Evolutionary conservation across 2,329 filamentous ascomycete genomes (phyloP).

Genomic region (Colletotrichum echinochloae): DNA sequence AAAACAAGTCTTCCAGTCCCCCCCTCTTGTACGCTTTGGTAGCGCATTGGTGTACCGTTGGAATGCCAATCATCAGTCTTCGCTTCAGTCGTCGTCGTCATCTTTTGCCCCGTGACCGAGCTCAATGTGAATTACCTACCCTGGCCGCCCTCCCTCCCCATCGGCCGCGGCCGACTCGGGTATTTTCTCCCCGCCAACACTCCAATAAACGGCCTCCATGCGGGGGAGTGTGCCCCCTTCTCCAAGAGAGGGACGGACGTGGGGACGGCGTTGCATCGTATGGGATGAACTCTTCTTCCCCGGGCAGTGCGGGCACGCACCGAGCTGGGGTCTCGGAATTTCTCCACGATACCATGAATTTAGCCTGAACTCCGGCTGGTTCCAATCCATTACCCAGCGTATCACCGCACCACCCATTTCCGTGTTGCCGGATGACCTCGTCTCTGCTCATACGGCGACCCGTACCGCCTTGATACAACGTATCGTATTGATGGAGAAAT

Average conservation of each 20-base stretch:
- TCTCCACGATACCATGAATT: conserved; percentile 23
- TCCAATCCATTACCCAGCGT: conserved; percentile 12
- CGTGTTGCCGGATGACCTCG: conserved; percentile 29
- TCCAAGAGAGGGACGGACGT: conserved; percentile 16
- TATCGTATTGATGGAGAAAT: conserved; percentile 27
- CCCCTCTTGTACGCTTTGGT: conserved; percentile 9
- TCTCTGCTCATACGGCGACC: conserved; percentile 15
- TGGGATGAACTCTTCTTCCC: conserved; percentile 36
- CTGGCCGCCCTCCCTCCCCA: background rate
- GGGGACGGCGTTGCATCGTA: conserved; percentile 30
- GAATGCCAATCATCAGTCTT: conserved; percentile 25
- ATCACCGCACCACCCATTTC: conserved; percentile 8
- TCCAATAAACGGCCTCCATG: conserved; percentile 18
- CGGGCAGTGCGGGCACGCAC: conserved; percentile 18
- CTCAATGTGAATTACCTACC: conserved; percentile 5
- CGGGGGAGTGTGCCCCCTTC: conserved; percentile 14
- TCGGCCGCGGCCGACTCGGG: conserved; percentile 13
- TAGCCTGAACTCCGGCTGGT: conserved; percentile 36
- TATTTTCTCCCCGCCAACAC: conserved; percentile 10
- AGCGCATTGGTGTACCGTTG: conserved; percentile 3
- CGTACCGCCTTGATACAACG: conserved; percentile 4
- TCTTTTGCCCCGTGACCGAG: conserved; percentile 20
- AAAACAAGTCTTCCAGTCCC: background rate
- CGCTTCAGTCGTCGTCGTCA: conserved; percentile 9
- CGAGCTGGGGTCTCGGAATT: conserved; percentile 6